These are phyloP conservation scores for Ophiobolus disseminans DNA, from an alignment of 2,329 filamentous ascomycete genomes.

Conservation along the genomic window DNA sequence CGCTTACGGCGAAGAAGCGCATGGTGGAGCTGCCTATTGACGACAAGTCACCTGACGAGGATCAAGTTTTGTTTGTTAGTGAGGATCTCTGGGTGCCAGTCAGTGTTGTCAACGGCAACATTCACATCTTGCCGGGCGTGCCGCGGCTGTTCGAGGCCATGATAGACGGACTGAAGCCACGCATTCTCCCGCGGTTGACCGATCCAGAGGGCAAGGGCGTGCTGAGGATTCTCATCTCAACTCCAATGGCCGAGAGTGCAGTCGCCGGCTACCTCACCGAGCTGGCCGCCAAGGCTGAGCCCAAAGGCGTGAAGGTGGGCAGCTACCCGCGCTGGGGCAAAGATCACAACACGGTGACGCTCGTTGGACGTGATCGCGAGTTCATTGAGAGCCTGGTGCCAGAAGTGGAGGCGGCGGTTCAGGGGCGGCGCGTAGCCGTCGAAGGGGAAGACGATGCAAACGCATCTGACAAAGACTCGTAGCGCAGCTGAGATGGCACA, in stretches of 20 bases:
- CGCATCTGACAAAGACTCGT: slow-evolving; percentile 47
- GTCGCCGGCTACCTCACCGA: slow-evolving; percentile 84
- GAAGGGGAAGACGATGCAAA: slow-evolving; percentile 68
- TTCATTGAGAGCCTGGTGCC: slow-evolving; percentile 79
- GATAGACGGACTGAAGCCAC: slow-evolving; percentile 76
- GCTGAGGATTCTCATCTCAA: slow-evolving; percentile 80
- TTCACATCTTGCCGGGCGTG: slow-evolving; percentile 91
- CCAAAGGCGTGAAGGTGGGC: slow-evolving; percentile 86
- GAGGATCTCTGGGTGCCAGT: slow-evolving; percentile 93
- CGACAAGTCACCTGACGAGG: slow-evolving; percentile 65
- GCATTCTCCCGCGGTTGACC: slow-evolving; percentile 71
- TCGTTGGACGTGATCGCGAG: slow-evolving; percentile 77
- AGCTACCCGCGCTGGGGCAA: slow-evolving; percentile 95
- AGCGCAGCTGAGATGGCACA: slow-evolving; percentile 38
- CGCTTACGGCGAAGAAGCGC: slow-evolving; percentile 79
- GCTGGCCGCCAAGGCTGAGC: slow-evolving; percentile 74
- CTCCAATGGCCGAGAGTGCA: slow-evolving; percentile 83
- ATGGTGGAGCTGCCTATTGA: slow-evolving; percentile 91
- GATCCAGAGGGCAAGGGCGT: slow-evolving; percentile 85
- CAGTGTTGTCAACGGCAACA: slow-evolving; percentile 85
- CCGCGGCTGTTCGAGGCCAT: slow-evolving; percentile 83
- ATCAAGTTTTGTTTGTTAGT: slow-evolving; percentile 79
- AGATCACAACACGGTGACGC: slow-evolving; percentile 84
- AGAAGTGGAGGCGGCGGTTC: slow-evolving; percentile 78
- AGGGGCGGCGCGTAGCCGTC: slow-evolving; percentile 71